phyloP scores from a whole-genome alignment of 768 basidiomycete species.

The Mycena pura region DNA sequence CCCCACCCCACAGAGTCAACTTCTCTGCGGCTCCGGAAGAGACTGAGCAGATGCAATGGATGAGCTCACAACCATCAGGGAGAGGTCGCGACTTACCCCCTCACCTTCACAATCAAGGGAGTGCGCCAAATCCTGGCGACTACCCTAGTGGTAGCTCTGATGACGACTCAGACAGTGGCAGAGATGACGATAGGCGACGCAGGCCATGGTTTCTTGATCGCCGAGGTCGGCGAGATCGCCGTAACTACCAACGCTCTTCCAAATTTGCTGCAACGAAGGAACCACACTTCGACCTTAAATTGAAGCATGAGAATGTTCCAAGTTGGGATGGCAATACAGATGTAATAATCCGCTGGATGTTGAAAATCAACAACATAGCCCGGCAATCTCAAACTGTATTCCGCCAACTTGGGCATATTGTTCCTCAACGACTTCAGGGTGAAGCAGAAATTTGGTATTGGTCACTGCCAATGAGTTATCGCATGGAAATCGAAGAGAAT shows the following conservation, averaged over 20 bases:
- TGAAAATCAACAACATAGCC: slow-evolving; percentile 34
- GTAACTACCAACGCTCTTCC: not conserved
- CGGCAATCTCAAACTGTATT: slow-evolving; percentile 27
- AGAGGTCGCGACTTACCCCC: not conserved
- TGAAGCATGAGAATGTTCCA: slow-evolving; percentile 38
- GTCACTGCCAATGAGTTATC: slow-evolving; percentile 18
- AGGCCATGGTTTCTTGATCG: no score
- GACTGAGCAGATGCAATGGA: not conserved
- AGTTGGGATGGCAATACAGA: slow-evolving; percentile 41
- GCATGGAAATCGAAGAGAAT: slow-evolving; percentile 27
- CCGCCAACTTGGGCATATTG: slow-evolving; percentile 36
- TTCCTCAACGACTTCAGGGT: slow-evolving; percentile 36
- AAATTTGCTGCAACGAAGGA: not conserved
- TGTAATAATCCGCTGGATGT: slow-evolving; percentile 36
- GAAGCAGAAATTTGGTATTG: slow-evolving; percentile 41
- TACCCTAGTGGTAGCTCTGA: not conserved
- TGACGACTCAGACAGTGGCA: no score
- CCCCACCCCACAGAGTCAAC: not conserved
- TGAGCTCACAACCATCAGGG: not conserved
- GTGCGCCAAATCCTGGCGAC: no score
- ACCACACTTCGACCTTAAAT: slow-evolving; percentile 39
- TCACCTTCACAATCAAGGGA: not conserved
- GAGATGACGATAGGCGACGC: no score
- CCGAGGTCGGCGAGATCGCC: not conserved
- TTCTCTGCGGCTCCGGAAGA: not conserved